phyloP scores from a whole-genome alignment of 208 protist species.

The Trypanosoma vivax region DNA sequence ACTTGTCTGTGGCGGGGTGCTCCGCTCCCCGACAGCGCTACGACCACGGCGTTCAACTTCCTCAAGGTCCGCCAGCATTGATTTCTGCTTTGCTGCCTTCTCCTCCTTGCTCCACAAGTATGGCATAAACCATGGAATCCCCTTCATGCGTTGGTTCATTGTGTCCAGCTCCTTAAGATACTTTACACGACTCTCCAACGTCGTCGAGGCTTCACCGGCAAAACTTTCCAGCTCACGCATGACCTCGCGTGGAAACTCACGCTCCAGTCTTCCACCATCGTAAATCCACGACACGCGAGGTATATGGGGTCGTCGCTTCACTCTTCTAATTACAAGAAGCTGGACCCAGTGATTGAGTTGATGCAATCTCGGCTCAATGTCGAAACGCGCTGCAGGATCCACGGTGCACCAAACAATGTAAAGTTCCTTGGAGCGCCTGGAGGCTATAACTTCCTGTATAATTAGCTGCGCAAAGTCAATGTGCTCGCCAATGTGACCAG shows the following conservation, averaged over 20 bases:
- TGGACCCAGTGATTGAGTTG: conserved; percentile 87
- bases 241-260: conserved; percentile 69
- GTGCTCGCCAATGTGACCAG: conserved; percentile 75
- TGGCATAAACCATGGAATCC: conserved; percentile 91
- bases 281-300: conserved; percentile 85
- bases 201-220: conserved; percentile 52
- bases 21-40: conserved; percentile 24
- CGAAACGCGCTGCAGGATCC: conserved; percentile 76
- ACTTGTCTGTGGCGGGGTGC: conserved; percentile 52
- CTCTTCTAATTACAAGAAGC: conserved; percentile 64
- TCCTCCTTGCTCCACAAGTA: conserved; percentile 91
- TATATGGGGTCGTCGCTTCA: conserved; percentile 79
- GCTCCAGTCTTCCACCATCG: conserved; percentile 66
- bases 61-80: conserved; percentile 69
- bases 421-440: conserved; percentile 76
- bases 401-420: conserved; percentile 91
- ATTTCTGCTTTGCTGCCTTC: conserved; percentile 53
- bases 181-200: conserved; percentile 78
- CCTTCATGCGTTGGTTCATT: conserved; percentile 84
- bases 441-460: conserved; percentile 81
- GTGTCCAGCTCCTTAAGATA: conserved; percentile 89
- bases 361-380: conserved; percentile 77
- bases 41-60: conserved; percentile 52
- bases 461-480: conserved; percentile 90
- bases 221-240: conserved; percentile 64